These are phyloP conservation scores for Trametes sp. DNA, from an alignment of 1,284 basidiomycete species.

Conservation along the genomic window DNA sequence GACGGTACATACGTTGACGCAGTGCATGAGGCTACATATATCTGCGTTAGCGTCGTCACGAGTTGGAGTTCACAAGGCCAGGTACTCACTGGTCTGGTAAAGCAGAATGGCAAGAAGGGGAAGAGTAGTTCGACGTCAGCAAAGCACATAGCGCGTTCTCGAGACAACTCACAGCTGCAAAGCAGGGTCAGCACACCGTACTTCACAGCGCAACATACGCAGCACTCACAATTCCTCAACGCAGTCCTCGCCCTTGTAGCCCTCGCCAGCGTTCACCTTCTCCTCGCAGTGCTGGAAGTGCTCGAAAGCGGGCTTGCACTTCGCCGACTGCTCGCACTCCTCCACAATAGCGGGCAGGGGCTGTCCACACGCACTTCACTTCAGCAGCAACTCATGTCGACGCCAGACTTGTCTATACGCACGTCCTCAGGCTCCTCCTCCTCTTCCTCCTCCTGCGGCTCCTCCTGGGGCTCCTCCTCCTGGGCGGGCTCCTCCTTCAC, in stretches of 20 bases:
- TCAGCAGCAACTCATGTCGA: background rate
- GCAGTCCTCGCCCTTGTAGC: slow-evolving; percentile 89
- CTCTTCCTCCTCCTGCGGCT: slow-evolving; percentile 46
- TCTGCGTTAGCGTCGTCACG: slow-evolving; percentile 13
- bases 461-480: slow-evolving; percentile 45
- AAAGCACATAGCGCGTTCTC: background rate
- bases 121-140: slow-evolving; percentile 13
- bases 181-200: background rate
- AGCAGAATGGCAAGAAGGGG: background rate
- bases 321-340: slow-evolving; percentile 73
- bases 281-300: slow-evolving; percentile 94
- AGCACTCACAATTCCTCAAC: slow-evolving; percentile 85
- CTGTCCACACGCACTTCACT: slow-evolving; percentile 45
- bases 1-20: slow-evolving; percentile 72
- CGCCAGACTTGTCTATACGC: slow-evolving; percentile 44
- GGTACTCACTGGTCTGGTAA: slow-evolving; percentile 28
- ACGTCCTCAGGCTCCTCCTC: slow-evolving; percentile 78
- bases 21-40: slow-evolving; percentile 82
- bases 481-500: slow-evolving; percentile 39
- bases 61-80: slow-evolving; percentile 44
- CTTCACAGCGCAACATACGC: slow-evolving; percentile 26
- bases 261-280: slow-evolving; percentile 87
- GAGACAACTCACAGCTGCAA: slow-evolving; percentile 25
- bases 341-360: slow-evolving; percentile 73
- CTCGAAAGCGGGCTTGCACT: slow-evolving; percentile 78